phyloP scores from a whole-genome alignment of 768 basidiomycete genomes.

The Trametes meyenii region DNA sequence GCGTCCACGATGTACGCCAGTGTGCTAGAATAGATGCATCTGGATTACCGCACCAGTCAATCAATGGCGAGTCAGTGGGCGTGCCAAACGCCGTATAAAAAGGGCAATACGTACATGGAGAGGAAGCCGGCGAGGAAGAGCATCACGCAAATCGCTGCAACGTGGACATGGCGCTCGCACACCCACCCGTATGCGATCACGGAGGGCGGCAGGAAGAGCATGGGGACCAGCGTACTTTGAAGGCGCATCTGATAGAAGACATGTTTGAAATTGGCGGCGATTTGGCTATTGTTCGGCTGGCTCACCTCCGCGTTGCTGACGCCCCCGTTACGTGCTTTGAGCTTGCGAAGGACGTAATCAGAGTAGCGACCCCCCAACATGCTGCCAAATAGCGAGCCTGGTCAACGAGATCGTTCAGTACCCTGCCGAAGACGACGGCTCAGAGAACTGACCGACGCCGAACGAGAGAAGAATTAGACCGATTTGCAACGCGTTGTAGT shows the following conservation, averaged over 20 bases:
- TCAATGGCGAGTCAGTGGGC: background rate
- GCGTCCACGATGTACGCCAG: slow-evolving; percentile 88
- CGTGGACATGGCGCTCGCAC: slow-evolving; percentile 58
- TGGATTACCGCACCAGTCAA: slow-evolving; percentile 22
- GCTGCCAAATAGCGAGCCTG: slow-evolving; percentile 55
- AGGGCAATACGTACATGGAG: slow-evolving; percentile 55
- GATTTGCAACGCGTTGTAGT: slow-evolving; percentile 67
- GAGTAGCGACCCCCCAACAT: slow-evolving; percentile 62
- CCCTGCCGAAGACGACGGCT: background rate
- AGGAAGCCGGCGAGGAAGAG: slow-evolving; percentile 77
- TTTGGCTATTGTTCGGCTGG: background rate
- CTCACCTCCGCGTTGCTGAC: slow-evolving; percentile 65
- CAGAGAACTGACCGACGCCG: slow-evolving; percentile 55
- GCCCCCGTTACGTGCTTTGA: slow-evolving; percentile 50
- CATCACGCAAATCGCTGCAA: slow-evolving; percentile 70
- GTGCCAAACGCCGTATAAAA: background rate
- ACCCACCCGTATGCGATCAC: slow-evolving; percentile 80
- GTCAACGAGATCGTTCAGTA: background rate
- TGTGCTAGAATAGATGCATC: slow-evolving; percentile 66
- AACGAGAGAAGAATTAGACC: slow-evolving; percentile 79
- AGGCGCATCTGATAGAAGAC: slow-evolving; percentile 62
- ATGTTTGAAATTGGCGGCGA: background rate
- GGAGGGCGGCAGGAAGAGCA: slow-evolving; percentile 61
- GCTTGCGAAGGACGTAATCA: slow-evolving; percentile 47
- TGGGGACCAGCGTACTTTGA: slow-evolving; percentile 58